Percentiles rank a stretch among this genome's conserved stretches.
phyloP scores from a whole-genome alignment of 306 rosid genomes.

The Cucurbita moschata region DNA sequence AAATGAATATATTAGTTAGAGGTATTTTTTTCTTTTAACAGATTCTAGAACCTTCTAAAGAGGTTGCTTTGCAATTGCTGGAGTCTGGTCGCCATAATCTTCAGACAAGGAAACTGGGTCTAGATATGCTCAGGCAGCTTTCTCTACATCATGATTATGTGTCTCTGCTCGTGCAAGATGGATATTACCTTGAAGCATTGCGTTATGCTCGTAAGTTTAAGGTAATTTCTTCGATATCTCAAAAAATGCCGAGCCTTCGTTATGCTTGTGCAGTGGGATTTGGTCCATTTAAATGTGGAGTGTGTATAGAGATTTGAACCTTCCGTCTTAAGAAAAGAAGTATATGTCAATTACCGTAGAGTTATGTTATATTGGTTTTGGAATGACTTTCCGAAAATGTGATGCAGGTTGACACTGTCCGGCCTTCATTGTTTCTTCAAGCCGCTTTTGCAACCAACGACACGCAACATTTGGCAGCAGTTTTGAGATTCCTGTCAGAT shows the following conservation, averaged over 20 bases:
- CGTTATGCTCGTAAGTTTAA: constrained; percentile 61
- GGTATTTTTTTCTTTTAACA: constrained; percentile 17
- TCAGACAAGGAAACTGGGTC: constrained; percentile 75
- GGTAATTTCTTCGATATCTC: constrained; percentile 27
- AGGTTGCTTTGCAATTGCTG: constrained; percentile 81
- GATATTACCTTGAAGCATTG: constrained; percentile 84
- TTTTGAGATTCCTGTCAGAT: constrained; percentile 70
- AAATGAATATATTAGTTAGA: background rate
- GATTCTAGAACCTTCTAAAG: constrained; percentile 90
- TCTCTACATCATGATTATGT: constrained; percentile 85
- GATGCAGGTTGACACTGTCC: constrained; percentile 61
- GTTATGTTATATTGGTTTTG: background rate
- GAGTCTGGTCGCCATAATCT: constrained; percentile 75
- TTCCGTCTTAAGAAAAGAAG: too few relatives aligned
- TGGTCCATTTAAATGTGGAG: too few relatives aligned
- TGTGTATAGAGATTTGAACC: too few relatives aligned
- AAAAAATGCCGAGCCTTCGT: too few relatives aligned
- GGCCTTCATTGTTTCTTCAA: constrained; percentile 83
- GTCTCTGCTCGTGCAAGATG: constrained; percentile 68
- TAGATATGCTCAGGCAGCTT: constrained; percentile 86
- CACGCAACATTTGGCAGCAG: constrained; percentile 70
- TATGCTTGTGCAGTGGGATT: too few relatives aligned
- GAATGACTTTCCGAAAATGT: background rate
- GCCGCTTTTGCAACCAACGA: constrained; percentile 56
- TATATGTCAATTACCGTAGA: too few relatives aligned